Evolutionary conservation across 768 basidiomycete genomes (phyloP).

Genomic region (Dioszegia crocea): DNA sequence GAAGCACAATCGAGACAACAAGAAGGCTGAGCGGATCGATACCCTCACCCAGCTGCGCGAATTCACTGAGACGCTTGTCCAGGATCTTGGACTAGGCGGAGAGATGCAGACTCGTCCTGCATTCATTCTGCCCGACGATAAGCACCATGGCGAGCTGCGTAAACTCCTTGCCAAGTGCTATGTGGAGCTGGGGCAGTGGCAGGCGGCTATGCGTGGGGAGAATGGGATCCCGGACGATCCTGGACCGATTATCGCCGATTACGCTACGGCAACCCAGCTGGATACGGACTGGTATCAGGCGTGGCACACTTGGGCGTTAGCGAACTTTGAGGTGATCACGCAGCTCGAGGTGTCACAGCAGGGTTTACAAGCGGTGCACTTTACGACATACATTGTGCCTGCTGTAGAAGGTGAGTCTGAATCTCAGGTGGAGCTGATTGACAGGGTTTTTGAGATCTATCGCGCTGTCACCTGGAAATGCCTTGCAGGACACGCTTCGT

Average conservation of each 20-base stretch:
- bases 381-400: constrained; percentile 81
- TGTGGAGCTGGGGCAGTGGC: constrained; percentile 95
- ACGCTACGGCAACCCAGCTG: constrained; percentile 79
- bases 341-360: constrained; percentile 66
- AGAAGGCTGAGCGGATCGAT: constrained; percentile 50
- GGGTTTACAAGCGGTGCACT: constrained; percentile 61
- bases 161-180: constrained; percentile 92
- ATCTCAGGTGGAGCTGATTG: background rate
- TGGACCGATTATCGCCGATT: constrained; percentile 59
- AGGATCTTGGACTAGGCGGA: constrained; percentile 67
- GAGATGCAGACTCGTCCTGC: constrained; percentile 53
- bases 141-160: constrained; percentile 61
- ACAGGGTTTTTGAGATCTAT: constrained; percentile 83
- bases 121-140: constrained; percentile 43
- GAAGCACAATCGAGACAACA: constrained; percentile 61
- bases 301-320: constrained; percentile 97
- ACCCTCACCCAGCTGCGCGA: constrained; percentile 76
- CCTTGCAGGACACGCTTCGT: constrained; percentile 88
- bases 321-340: constrained; percentile 88
- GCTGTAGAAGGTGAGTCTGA: constrained; percentile 61
- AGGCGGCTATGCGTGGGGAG: constrained; percentile 65
- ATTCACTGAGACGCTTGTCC: constrained; percentile 70
- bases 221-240: constrained; percentile 69
- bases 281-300: constrained; percentile 98
- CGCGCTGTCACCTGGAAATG: constrained; percentile 78